Conservation (phyloP, 1,284 basidiomycete genomes). For the Apiotrichum sp. region DNA sequence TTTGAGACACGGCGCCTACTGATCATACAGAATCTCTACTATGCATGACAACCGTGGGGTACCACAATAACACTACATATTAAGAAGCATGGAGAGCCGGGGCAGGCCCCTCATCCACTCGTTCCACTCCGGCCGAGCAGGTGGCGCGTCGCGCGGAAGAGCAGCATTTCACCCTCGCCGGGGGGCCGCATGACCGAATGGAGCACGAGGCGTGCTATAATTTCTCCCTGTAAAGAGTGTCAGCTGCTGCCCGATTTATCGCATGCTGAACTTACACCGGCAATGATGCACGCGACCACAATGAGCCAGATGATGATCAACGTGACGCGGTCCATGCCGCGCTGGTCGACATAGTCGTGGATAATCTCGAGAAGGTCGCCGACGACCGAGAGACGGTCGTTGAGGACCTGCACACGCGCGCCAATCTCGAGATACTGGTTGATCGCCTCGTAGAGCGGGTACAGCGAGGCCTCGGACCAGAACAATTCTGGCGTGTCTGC, state of each 20-base stretch:
- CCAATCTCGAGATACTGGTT: constrained; percentile 92
- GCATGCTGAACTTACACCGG: not conserved
- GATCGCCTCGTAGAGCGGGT: constrained; percentile 85
- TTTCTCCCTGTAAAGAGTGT: constrained; percentile 58
- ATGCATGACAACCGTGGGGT: no score
- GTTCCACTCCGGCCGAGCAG: no score
- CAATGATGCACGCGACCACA: constrained; percentile 70
- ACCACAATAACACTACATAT: no score
- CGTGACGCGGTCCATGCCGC: constrained; percentile 86
- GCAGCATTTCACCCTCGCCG: no score
- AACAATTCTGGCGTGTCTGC: constrained; percentile 84
- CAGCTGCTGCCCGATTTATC: not conserved
- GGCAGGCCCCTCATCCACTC: no score
- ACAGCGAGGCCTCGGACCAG: constrained; percentile 87
- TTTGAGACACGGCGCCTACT: no score
- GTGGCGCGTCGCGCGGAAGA: no score
- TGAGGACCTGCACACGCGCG: constrained; percentile 74
- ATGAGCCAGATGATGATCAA: constrained; percentile 96
- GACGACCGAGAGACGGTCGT: constrained; percentile 80
- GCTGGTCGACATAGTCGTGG: constrained; percentile 86
- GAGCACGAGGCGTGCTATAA: constrained; percentile 70
- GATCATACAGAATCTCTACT: no score
- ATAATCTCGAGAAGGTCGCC: constrained; percentile 86
- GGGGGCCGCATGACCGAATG: constrained; percentile 18
- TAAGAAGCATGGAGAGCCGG: no score